Base-by-base conservation (phyloP, 2,329 filamentous ascomycete species). In the Penicillium sp. region DNA sequence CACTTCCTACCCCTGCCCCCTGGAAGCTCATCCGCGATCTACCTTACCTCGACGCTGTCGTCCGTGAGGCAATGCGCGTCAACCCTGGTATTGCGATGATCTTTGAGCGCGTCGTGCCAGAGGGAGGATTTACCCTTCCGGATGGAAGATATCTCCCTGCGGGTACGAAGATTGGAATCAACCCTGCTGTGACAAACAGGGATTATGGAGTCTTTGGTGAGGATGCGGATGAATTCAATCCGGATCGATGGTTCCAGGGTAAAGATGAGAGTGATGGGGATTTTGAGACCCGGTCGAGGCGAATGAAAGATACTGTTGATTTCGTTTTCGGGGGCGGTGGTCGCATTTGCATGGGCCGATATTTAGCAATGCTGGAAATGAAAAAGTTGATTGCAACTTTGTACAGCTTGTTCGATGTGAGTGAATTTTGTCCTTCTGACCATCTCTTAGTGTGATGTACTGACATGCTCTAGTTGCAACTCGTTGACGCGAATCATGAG, bases 321-420 rank as follows among this genome's bases (percentile, higher is more conserved):
- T 61, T 78, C 24, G 67, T 69, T 1, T 85, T 85, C 59, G 82
- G 82, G 19, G 81, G 78, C 10, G 82, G 82, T 23, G 75, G 75
- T 8, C 80, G 83, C 44, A 67, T 83, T 3, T 85, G 82, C 64
- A 83, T 84, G 54, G 82, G 82, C 18, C 75, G 79, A 4, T 81
- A 84, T 63, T 64, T 85, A 28, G 82, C 81, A 0, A 69, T 83
- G 36, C 69, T 84, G 24, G 82, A 85, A 68, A 83, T 84, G 61
- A 83, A 84, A 71, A 87, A 86, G 73, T 76, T 85, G 31, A 69
- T 83, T 31, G 81, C 82, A 4, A 77, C 81, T 31, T 70, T 86
- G 23, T 63, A 63, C 21, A 63, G 23, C 51, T 24, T 31, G 16
- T 63, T 62, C 24, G 57, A 63, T 47, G 61, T 61, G 36, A 62